Evolutionary conservation across 78 protist genomes (phyloP).

Genomic region (Mastigamoeba balamuthi): DNA sequence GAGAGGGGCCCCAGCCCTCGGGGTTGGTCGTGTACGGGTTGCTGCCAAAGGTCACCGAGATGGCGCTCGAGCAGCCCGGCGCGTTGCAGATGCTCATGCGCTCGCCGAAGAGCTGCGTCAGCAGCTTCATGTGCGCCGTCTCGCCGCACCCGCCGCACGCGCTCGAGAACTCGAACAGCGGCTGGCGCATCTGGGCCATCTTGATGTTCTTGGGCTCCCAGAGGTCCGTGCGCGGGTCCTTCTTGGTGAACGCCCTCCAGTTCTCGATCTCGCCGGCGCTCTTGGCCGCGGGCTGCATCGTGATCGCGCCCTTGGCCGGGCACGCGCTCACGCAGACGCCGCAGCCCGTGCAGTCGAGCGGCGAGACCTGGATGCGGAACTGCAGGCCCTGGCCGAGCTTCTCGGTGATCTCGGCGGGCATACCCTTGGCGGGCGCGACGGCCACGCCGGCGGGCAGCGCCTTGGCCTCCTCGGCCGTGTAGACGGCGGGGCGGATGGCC

Average conservation of each 20-base stretch:
- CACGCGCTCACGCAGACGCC: conserved; percentile 44
- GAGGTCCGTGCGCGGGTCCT: conserved; percentile 14
- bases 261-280: not conserved
- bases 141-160: conserved; percentile 77
- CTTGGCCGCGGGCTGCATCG: not conserved
- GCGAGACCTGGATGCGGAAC: conserved; percentile 47
- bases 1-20: conserved; percentile 57
- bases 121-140: conserved; percentile 53
- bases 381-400: not conserved
- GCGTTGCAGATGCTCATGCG: conserved; percentile 62
- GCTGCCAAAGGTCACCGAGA: conserved; percentile 26
- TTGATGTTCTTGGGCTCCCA: not conserved
- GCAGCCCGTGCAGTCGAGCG: conserved; percentile 63
- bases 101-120: conserved; percentile 61
- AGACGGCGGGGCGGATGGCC: conserved; percentile 43
- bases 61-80: conserved; percentile 64
- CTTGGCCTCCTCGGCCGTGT: conserved; percentile 8
- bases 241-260: conserved; percentile 13
- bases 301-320: conserved; percentile 48
- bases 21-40: conserved; percentile 45
- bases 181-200: conserved; percentile 33
- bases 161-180: conserved; percentile 56
- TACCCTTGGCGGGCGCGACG: not conserved
- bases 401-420: not conserved
- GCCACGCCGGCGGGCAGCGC: not conserved